Conservation (phyloP, 2,329 filamentous ascomycete species). For the Podosphaera aphanis region DNA sequence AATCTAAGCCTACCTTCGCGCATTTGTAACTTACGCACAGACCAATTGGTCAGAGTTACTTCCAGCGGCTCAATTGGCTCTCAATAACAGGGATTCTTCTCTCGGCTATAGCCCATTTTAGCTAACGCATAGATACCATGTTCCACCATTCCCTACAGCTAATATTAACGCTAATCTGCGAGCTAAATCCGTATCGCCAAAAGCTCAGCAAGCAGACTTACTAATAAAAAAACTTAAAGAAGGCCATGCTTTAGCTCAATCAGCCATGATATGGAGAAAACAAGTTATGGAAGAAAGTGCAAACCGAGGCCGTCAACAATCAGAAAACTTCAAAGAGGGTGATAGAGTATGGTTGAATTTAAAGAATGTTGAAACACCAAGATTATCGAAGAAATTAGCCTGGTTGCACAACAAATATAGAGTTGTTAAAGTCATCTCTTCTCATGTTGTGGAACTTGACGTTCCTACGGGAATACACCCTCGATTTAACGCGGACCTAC, state of each 20-base stretch:
- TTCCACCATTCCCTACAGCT: too few relatives aligned
- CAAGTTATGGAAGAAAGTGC: background rate
- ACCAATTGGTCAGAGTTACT: background rate
- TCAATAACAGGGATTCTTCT: constrained; percentile 1
- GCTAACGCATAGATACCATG: background rate
- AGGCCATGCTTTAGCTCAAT: background rate
- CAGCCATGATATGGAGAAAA: background rate
- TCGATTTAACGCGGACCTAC: too few relatives aligned
- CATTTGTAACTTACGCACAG: background rate
- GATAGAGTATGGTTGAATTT: background rate
- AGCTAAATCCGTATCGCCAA: too few relatives aligned
- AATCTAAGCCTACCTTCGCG: background rate
- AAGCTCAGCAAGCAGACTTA: background rate
- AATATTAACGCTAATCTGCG: too few relatives aligned
- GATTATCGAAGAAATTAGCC: background rate
- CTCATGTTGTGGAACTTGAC: background rate
- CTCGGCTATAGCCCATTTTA: background rate
- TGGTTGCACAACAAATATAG: background rate
- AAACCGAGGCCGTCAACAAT: background rate
- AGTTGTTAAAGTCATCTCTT: background rate
- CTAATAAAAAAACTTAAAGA: background rate
- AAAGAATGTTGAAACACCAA: background rate
- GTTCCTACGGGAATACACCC: background rate
- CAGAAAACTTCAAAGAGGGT: background rate
- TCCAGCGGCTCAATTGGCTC: background rate